Base-by-base conservation (phyloP, 2,329 filamentous ascomycete species). In the Drechslerella stenobrocha region DNA sequence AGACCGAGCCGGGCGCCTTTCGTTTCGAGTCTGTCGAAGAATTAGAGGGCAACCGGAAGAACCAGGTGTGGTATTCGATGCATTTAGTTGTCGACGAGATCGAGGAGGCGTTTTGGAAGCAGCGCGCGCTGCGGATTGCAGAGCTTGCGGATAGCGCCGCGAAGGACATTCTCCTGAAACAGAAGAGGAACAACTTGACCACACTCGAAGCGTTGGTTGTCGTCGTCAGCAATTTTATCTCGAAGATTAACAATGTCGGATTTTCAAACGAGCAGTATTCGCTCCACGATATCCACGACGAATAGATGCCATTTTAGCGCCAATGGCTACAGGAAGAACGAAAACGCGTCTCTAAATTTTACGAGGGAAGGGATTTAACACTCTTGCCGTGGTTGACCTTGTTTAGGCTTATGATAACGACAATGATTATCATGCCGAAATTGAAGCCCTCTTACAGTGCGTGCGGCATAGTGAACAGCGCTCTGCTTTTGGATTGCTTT, bases 171-270 rank as follows among this genome's bases (percentile, higher is more conserved):
- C 47, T 67, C 28, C 50, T 60, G 34, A 51, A 55, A 15, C 42
- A 46, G n/a, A 35, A 44, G 50, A 47, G 13, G 9, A 20, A 67
- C 35, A 45, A 42, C 0, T 35, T 32, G 48, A 67, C 55, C 5
- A 67, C 52, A 24, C 20, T 67, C 20, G 20, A 59, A 15, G 50
- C 55, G n/a, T 58, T 60, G 50, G 46, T 60, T 22, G 34, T 48
- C 11, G 55, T 60, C 26, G 55, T 67, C 42, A 56, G 50, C 50
- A 55, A 60, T 42, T 32, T 67, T 15, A 26, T 67, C 40, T 40
- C 55, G 13, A 67, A 60, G 45, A 67, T 67, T 35, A 60, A 67
- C 26, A 67, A 67, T 28, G 55, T 67, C 30, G 63, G 63, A 15
- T 67, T 48, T 32, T 53, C 52, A 15, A 67, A 67, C 56, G 20